Base-by-base conservation (phyloP, 768 basidiomycete genomes). In the Suillus plorans region DNA sequence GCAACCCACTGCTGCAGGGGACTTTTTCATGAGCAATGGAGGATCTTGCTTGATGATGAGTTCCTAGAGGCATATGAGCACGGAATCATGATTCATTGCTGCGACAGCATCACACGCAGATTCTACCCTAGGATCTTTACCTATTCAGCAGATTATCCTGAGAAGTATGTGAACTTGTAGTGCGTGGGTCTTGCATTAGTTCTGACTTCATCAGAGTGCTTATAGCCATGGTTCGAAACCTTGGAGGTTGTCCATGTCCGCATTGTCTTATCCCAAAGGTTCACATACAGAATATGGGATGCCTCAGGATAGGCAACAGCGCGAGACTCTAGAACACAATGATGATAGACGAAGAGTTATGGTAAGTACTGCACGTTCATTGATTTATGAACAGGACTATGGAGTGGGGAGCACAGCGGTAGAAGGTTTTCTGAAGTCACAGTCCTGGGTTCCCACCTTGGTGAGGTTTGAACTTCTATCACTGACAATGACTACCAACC, bases 141-240 rank as follows among this genome's bases (percentile, higher is more conserved):
- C 2, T 70, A 69, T 22, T 67, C 66, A 0, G 69, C 67, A 16
- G 69, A 70, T 25, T 70, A 70, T 60, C 69, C 69, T 0, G 76
- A 80, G 50, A 78, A 45, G 44, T 45, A 22, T 14, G 22, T 44
- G 59, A n/a, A 20, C 42, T 44, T n/a, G 0, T 9, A 4, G 8
- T 22, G n/a, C 1, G 1, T 31, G 31, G 31, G 31, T 31, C 31
- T 31, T 31, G 5, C 31, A 0, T n/a, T 9, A 7, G 28, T 50
- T 14, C 13, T 50, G 2, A 50, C 28, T 50, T 16, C 12, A 2
- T 0, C 25, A 50, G 49, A 25, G 22, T 50, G 2, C 49, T 50
- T 3, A 50, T 50, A 50, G 49, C 49, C 5, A 50, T 3, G 0
- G 49, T 50, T 3, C 6, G 14, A 50, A 50, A 50, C 8, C 13